phyloP scores from a whole-genome alignment of 2,329 filamentous ascomycete genomes.

The Fusarium pilosicola region DNA sequence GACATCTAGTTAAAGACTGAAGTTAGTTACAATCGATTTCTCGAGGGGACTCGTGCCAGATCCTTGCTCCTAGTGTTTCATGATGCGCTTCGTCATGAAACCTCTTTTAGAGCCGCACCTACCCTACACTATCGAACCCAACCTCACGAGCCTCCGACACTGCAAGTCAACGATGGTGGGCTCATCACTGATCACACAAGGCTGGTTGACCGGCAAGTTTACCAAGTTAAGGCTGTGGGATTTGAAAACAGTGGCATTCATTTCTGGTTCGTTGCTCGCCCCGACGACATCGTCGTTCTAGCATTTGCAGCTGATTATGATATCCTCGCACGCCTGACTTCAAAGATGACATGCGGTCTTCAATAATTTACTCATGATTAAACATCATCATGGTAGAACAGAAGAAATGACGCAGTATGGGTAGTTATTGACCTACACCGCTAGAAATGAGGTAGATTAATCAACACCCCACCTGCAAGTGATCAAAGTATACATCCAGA shows the following conservation, averaged over 20 bases:
- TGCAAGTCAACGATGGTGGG: neutral
- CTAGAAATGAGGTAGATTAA: neutral
- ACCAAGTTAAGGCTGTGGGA: no score
- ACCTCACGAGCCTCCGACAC: neutral
- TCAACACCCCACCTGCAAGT: slow-evolving; percentile 3
- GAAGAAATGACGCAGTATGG: neutral
- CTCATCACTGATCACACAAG: neutral
- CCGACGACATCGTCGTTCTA: neutral
- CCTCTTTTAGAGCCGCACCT: neutral
- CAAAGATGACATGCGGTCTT: no score
- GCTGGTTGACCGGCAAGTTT: neutral
- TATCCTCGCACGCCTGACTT: neutral
- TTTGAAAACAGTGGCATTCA: neutral
- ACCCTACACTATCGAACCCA: neutral
- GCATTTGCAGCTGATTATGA: neutral
- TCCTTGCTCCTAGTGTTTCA: neutral
- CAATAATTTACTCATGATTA: neutral
- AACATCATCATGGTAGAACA: neutral
- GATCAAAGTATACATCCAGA: neutral
- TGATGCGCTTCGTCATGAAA: neutral
- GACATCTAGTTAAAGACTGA: neutral
- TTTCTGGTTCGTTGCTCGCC: no score
- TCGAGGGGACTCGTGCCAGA: neutral
- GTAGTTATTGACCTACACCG: neutral
- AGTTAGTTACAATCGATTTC: neutral